Evolutionary conservation across 257 asterid genomes (phyloP).

Genomic region (Solanum piurae): DNA sequence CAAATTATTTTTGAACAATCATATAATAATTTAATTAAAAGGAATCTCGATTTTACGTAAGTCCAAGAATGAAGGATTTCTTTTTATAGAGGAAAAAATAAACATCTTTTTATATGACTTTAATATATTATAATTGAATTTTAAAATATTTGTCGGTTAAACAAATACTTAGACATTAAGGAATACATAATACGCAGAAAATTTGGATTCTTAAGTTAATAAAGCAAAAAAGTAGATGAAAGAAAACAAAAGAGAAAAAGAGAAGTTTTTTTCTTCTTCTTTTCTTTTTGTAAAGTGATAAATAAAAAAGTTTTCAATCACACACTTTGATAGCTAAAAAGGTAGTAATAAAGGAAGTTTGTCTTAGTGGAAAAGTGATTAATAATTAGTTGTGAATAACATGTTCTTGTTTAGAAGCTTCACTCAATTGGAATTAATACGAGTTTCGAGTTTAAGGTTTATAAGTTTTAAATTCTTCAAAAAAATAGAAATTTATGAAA

Average conservation of each 20-base stretch:
- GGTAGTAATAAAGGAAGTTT: background rate
- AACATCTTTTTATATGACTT: background rate
- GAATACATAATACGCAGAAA: background rate
- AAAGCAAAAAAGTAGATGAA: background rate
- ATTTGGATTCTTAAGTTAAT: background rate
- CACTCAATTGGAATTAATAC: background rate
- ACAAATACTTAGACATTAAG: constrained; percentile 5
- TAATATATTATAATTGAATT: background rate
- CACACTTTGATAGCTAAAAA: background rate
- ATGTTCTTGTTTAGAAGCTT: background rate
- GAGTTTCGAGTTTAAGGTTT: background rate
- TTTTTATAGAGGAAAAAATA: background rate
- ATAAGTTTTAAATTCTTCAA: background rate
- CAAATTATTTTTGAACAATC: too few relatives aligned
- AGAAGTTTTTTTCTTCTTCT: background rate
- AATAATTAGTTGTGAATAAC: background rate
- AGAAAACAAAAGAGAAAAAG: background rate
- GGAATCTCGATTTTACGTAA: background rate
- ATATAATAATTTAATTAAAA: too few relatives aligned
- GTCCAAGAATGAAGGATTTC: background rate
- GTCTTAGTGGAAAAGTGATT: background rate
- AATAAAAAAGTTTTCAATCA: background rate
- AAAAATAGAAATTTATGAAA: too few relatives aligned
- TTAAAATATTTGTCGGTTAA: background rate
- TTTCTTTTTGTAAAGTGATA: background rate